These are phyloP conservation scores for Phoma sp. DNA, from an alignment of 2,329 filamentous ascomycete genomes.

Conservation along the genomic window DNA sequence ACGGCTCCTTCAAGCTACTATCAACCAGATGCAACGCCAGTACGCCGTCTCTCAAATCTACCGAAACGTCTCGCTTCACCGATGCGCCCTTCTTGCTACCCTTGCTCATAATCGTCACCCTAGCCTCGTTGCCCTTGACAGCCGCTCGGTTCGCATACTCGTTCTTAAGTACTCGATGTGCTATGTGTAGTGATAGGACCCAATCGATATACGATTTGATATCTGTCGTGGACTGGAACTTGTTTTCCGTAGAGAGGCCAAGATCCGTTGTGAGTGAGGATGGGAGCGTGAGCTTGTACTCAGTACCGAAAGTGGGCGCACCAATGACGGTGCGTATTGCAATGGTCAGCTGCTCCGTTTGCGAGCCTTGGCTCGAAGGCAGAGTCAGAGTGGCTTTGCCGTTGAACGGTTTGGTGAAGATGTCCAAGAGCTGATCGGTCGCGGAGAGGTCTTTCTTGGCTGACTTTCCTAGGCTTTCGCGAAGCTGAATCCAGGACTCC, in stretches of 20 bases:
- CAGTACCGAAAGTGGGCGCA: slow-evolving; percentile 43
- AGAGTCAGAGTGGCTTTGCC: slow-evolving; percentile 38
- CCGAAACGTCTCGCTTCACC: slow-evolving; percentile 27
- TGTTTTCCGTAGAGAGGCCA: slow-evolving; percentile 37
- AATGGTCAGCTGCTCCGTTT: slow-evolving; percentile 33
- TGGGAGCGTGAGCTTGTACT: slow-evolving; percentile 43
- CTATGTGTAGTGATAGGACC: slow-evolving; percentile 41
- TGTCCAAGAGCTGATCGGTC: slow-evolving; percentile 39
- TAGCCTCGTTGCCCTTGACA: slow-evolving; percentile 29
- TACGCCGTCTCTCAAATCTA: slow-evolving; percentile 27
- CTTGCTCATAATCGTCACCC: slow-evolving; percentile 31
- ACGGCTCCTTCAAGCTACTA: slow-evolving; percentile 15
- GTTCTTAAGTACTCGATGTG: slow-evolving; percentile 36
- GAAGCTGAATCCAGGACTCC: slow-evolving; percentile 36
- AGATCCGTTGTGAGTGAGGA: slow-evolving; percentile 36
- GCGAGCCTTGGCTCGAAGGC: slow-evolving; percentile 26
- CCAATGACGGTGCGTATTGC: slow-evolving; percentile 43
- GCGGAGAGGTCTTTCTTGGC: slow-evolving; percentile 36
- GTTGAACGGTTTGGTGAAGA: slow-evolving; percentile 39
- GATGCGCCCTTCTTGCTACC: slow-evolving; percentile 26
- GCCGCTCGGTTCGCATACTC: slow-evolving; percentile 28
- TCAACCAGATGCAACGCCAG: slow-evolving; percentile 22
- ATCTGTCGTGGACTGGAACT: slow-evolving; percentile 37
- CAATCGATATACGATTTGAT: slow-evolving; percentile 42
- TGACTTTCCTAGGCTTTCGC: slow-evolving; percentile 36